Percentiles rank a stretch among this genome's conserved stretches.
Conservation (phyloP, 495 filamentous ascomycete species). For the Talaromyces proteolyticus region DNA sequence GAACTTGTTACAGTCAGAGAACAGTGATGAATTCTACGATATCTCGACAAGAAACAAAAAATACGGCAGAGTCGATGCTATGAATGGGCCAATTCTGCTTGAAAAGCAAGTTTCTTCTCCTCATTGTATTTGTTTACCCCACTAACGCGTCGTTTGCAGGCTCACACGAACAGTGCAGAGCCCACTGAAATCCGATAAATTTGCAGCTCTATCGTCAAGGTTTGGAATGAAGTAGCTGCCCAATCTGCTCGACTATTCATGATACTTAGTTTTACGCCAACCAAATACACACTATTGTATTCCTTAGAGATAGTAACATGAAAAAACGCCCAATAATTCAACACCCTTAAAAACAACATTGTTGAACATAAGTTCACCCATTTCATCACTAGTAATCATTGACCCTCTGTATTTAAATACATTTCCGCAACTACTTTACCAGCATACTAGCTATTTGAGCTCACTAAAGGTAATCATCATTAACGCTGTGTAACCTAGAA, state of each 20-base stretch:
- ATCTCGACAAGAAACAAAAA: slow-evolving; percentile 80
- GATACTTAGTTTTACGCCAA: no score
- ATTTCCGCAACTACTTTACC: neutral
- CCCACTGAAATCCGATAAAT: slow-evolving; percentile 52
- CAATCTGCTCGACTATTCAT: no score
- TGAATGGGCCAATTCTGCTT: slow-evolving; percentile 77
- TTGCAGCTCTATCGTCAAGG: slow-evolving; percentile 62
- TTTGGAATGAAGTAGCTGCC: slow-evolving; percentile 70
- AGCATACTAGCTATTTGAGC: neutral
- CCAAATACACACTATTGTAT: neutral
- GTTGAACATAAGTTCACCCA: neutral
- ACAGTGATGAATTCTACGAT: slow-evolving; percentile 92
- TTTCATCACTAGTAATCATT: neutral
- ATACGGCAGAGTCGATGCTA: slow-evolving; percentile 85
- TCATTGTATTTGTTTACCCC: slow-evolving; percentile 4
- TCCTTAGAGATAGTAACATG: neutral
- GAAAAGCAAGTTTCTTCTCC: slow-evolving; percentile 61
- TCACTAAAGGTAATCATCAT: neutral
- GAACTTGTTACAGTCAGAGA: slow-evolving; percentile 77
- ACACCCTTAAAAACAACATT: neutral
- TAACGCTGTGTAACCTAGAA: neutral
- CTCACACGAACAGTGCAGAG: slow-evolving; percentile 59
- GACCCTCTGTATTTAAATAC: neutral
- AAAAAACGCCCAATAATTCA: neutral
- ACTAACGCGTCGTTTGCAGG: slow-evolving; percentile 41